Conservation (phyloP, 2,329 filamentous ascomycete species). For the Phyllosticta citribraziliensis region DNA sequence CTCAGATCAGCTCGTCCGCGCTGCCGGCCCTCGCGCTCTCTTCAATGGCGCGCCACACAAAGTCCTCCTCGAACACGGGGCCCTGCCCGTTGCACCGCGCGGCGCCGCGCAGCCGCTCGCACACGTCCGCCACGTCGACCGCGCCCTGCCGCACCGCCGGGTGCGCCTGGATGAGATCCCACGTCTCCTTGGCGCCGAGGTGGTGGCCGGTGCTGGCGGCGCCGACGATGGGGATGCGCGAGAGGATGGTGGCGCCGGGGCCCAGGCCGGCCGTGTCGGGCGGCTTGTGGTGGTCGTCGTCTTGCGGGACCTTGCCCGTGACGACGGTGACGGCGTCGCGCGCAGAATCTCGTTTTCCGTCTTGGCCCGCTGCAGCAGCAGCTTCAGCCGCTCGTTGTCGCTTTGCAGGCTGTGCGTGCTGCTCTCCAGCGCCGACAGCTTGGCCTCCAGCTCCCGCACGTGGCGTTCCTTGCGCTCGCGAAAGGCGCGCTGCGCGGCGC, state of each 20-base stretch:
- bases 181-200: slow-evolving; percentile 67
- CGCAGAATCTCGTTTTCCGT: slow-evolving; percentile 91
- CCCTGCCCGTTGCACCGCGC: slow-evolving; percentile 78
- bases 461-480: slow-evolving; percentile 92
- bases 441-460: slow-evolving; percentile 84
- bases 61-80: slow-evolving; percentile 73
- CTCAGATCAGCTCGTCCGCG: slow-evolving; percentile 59
- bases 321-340: too few species aligned
- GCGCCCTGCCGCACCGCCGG: slow-evolving; percentile 65
- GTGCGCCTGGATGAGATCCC: slow-evolving; percentile 81
- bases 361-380: slow-evolving; percentile 69
- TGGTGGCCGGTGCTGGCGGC: slow-evolving; percentile 30
- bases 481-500: slow-evolving; percentile 81
- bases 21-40: slow-evolving; percentile 62
- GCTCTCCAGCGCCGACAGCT: slow-evolving; percentile 67
- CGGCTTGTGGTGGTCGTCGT: background rate
- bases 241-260: background rate
- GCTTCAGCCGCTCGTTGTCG: slow-evolving; percentile 80
- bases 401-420: slow-evolving; percentile 61
- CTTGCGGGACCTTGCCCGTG: too few species aligned
- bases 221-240: background rate
- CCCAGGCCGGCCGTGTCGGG: background rate
- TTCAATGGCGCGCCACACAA: slow-evolving; percentile 65
- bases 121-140: slow-evolving; percentile 74
- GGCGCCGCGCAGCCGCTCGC: slow-evolving; percentile 62